Conservation (phyloP, 192 early-diverging fungal genomes). For the Coemansia reversa region DNA sequence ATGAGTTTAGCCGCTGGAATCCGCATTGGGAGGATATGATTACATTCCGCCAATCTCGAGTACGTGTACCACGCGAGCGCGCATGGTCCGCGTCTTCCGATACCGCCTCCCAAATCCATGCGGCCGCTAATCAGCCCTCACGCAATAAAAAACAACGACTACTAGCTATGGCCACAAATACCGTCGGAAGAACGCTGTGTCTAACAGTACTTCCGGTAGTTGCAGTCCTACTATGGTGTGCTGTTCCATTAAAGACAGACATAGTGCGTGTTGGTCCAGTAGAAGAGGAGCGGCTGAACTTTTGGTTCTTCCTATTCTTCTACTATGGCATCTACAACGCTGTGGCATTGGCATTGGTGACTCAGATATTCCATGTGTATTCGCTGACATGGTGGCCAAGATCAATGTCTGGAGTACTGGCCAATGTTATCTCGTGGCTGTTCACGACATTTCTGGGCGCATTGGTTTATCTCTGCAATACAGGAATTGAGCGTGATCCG, state of each 20-base stretch:
- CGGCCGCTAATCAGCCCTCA: background rate
- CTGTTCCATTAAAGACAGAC: constrained; percentile 58
- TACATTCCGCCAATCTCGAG: constrained; percentile 52
- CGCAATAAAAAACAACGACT: constrained; percentile 33
- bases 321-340: constrained; percentile 79
- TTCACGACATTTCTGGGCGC: constrained; percentile 60
- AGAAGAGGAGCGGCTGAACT: constrained; percentile 55
- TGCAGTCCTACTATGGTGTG: constrained; percentile 58
- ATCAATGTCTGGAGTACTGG: constrained; percentile 59
- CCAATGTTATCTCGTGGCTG: constrained; percentile 69
- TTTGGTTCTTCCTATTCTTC: constrained; percentile 78
- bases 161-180: constrained; percentile 48
- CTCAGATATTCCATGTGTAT: constrained; percentile 76
- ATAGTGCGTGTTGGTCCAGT: constrained; percentile 9
- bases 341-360: constrained; percentile 67
- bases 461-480: constrained; percentile 56
- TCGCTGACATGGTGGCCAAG: constrained; percentile 80
- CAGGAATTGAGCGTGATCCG: constrained; percentile 56
- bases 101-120: constrained; percentile 7
- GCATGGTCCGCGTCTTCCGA: constrained; percentile 51
- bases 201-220: constrained; percentile 57
- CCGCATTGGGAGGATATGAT: constrained; percentile 63
- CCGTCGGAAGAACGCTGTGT: constrained; percentile 41
- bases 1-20: constrained; percentile 31
- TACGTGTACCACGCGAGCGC: constrained; percentile 42